Evolutionary conservation across 2,329 filamentous ascomycete genomes (phyloP).

Genomic region (Botrytis porri): DNA sequence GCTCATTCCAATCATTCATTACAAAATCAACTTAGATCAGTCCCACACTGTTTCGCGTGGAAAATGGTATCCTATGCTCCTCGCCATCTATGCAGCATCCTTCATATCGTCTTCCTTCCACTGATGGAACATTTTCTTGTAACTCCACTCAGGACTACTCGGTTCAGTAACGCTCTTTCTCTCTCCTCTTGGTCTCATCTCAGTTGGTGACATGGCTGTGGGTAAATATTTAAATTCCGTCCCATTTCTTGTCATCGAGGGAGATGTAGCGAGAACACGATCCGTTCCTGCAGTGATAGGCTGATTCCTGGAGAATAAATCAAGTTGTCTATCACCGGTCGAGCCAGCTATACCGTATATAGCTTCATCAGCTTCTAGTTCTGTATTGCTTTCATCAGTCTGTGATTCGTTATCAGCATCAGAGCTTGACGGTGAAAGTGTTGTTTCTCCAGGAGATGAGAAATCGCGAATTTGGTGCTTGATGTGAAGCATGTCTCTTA

Average conservation of each 20-base stretch:
- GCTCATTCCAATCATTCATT: not conserved
- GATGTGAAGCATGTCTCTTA: slow-evolving; percentile 21
- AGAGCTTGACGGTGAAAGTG: slow-evolving; percentile 30
- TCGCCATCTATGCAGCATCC: slow-evolving; percentile 4
- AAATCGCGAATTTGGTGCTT: slow-evolving; percentile 27
- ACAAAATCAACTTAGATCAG: not conserved
- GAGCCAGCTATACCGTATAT: not conserved
- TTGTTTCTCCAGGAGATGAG: slow-evolving; percentile 35
- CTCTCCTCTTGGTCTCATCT: not conserved
- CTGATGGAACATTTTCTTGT: slow-evolving; percentile 27
- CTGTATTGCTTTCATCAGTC: slow-evolving; percentile 35
- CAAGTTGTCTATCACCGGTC: slow-evolving; percentile 21
- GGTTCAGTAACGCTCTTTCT: slow-evolving; percentile 18
- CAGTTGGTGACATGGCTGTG: slow-evolving; percentile 3
- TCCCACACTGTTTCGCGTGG: not conserved
- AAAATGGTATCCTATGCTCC: not conserved
- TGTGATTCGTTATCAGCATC: slow-evolving; percentile 36
- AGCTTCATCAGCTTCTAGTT: slow-evolving; percentile 23
- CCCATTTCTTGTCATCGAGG: slow-evolving; percentile 20
- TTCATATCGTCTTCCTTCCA: slow-evolving; percentile 13
- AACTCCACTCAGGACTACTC: slow-evolving; percentile 27
- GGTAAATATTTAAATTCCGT: slow-evolving; percentile 19
- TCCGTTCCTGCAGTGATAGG: slow-evolving; percentile 33
- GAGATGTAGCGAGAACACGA: slow-evolving; percentile 34
- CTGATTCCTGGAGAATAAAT: slow-evolving; percentile 35